Base-by-base conservation (phyloP, 139 green algal species). In the Chlorella sp. region DNA sequence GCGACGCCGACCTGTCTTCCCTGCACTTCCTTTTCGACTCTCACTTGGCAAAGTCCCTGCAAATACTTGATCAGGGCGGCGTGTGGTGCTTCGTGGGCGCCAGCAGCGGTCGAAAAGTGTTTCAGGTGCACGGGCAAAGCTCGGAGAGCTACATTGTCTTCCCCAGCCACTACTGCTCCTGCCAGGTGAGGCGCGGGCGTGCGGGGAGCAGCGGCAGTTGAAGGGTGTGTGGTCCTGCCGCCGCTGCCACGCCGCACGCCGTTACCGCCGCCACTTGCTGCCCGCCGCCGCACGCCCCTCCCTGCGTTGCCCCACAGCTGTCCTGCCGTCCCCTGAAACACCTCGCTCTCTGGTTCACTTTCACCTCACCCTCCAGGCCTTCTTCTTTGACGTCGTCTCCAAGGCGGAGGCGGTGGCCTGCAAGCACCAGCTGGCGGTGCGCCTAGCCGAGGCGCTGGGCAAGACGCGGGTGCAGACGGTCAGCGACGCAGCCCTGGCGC, bases 371-470 rank as follows among this genome's bases (percentile, higher is more conserved):
- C 4, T 39, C 0, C 84, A 88, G 93, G 83, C 96, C 14, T 97
- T 98, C 89, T 92, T 95, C 86, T 98, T 93, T 60, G 95, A 98
- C 78, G 95, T 98, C 1, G 93, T 97, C 0, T 89, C 78, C 69
- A 94, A 94, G 48, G 80, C 80, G 24, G 95, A 97, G 32, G 93
- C 95, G 60, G 53, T 89, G 91, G 93, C 97, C 94, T 98, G 96
- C 96, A 98, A 98, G 93, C 96, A 98, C 92, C 95, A 97, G 89
- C 93, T 98, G 73, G 96, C 96, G 3, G 96, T 94, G 0, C 91
- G 94, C 28, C 60, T 98, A 57, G 95, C 95, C 0, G 42, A 89
- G 7, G 82, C 89, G 0, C 60, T 96, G 26, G 66, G 76, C 79
- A 88, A 81, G 61, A 60, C 77, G 11, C 89, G 82, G 30, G 64